Percentiles rank a stretch among this genome's conserved stretches.
These are phyloP conservation scores for Durotheca rogersii DNA, from an alignment of 495 filamentous ascomycete species.

Conservation along the genomic window DNA sequence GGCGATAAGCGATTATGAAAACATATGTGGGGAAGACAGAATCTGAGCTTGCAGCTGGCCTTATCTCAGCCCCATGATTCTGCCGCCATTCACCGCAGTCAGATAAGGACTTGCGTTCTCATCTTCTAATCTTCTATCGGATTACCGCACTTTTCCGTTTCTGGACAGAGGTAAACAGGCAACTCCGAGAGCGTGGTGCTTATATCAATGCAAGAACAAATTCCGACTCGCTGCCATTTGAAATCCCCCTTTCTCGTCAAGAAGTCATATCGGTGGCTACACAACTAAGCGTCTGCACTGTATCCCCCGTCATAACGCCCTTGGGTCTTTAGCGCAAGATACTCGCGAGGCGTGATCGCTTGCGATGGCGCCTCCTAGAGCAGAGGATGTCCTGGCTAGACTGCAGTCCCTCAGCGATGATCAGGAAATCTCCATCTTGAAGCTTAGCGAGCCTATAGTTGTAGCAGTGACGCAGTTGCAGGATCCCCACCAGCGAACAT, in stretches of 20 bases:
- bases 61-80: neutral
- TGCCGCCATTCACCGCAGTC: neutral
- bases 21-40: no score
- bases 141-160: constrained; percentile 21
- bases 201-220: neutral
- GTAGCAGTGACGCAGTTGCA: constrained; percentile 45
- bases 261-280: no score
- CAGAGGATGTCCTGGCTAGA: constrained; percentile 39
- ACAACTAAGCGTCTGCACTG: no score
- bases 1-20: no score
- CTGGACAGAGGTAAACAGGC: constrained; percentile 30
- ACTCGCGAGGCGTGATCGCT: constrained; percentile 3
- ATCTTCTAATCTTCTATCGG: neutral
- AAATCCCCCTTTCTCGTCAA: no score
- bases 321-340: neutral
- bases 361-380: constrained; percentile 23
- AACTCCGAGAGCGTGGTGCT: neutral
- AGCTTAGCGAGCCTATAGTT: constrained; percentile 72
- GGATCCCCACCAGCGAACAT: constrained; percentile 52
- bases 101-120: no score
- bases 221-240: no score
- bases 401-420: constrained; percentile 46
- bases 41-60: no score
- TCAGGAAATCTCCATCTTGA: constrained; percentile 68
- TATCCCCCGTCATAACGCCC: no score